Evolutionary conservation across 2,329 filamentous ascomycete species (phyloP), one percentile per base, ranked within the genome.

Genomic region (Atkinsonella texensis): DNA sequence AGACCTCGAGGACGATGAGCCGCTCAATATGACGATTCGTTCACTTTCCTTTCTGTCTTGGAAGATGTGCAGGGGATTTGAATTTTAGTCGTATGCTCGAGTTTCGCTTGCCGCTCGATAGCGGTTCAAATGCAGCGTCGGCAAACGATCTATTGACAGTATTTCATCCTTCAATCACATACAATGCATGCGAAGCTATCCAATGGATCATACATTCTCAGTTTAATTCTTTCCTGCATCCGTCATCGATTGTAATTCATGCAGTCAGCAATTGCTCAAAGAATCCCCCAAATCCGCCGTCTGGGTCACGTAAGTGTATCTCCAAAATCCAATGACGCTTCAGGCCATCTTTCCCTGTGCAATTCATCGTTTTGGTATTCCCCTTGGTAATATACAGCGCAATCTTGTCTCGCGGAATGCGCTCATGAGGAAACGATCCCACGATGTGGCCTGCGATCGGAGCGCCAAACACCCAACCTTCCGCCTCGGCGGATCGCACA

Each of bases 311-410:
- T 33, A 76, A 65, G 59, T 76, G 71, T 48, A 75, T 70, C 57
- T 76, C 72, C 54, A 76, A 55, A 52, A 76, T 76, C 74, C 74
- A 76, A 61, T 75, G 73, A 38, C 71, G 56, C 57, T 63, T 66
- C 35, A 65, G 57, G 0, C 73, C 73, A 51, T 74, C 65, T 46
- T 66, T 65, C 2, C 66, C 73, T 4, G 60, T 45, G 3, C 56
- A 55, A 20, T 56, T 61, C 70, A 76, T 74, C 2, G 58, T 57
- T n/a, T 69, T 62, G 11, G 63, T 51, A 55, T 74, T 76, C 0
- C 69, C 72, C 44, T 68, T 60, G 0, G 67, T 69, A 48, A 76
- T 73, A 53, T 75, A 76, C 23, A 74, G 58, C 2, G 59, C 59
- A 20, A 63, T 67, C 60, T 67, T 70, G 56, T 76, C 71, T n/a